Base-by-base conservation (phyloP, 345 rosid genomes). In the Reutealis trisperma region DNA sequence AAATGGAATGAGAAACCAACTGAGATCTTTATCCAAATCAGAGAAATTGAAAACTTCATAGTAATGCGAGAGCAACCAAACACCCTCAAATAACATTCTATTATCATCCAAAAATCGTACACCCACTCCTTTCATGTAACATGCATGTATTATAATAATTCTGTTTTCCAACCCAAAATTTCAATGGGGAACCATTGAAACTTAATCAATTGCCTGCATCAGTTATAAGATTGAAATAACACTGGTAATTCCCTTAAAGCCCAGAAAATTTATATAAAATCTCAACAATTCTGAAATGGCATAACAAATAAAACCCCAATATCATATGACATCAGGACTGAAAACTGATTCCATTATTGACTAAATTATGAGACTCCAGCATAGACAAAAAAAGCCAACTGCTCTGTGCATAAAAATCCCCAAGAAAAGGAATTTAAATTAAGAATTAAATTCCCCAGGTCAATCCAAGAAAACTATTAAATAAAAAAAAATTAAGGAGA, bases 381-480 rank as follows among this genome's bases (percentile, higher is more conserved):
- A 51, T 54, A 70, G 24, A 6, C 13, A 51, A 70, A 68, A 68
- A 6, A 13, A 25, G 24, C 10, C 19, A 45, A 44, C 12, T n/a
- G 55, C 19, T 70, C 44, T 42, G 57, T n/a, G 45, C 0, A 13
- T 16, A 63, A 44, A 73, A 61, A 60, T 55, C 25, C 58, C 58
- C 0, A 21, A 47, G 42, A 59, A 47, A 8, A 51, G 25, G 9
- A 68, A 68, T n/a, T 1, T 9, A 1, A 65, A 5, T 5, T 18
- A 63, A 74, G 21, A 22, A 37, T 44, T 14, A 73, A 61, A 30
- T 24, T 18, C 34, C 44, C 24, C 34, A 74, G 15, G 0, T 24
- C 8, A 27, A 42, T 32, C 77, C 67, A 75, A 79, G 68, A 75
- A 70, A 72, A 21, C 45, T 62, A 66, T 30, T 13, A 52, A 70